Base-by-base conservation (phyloP, 2,329 filamentous ascomycete species). In the Fusarium austroafricanum region DNA sequence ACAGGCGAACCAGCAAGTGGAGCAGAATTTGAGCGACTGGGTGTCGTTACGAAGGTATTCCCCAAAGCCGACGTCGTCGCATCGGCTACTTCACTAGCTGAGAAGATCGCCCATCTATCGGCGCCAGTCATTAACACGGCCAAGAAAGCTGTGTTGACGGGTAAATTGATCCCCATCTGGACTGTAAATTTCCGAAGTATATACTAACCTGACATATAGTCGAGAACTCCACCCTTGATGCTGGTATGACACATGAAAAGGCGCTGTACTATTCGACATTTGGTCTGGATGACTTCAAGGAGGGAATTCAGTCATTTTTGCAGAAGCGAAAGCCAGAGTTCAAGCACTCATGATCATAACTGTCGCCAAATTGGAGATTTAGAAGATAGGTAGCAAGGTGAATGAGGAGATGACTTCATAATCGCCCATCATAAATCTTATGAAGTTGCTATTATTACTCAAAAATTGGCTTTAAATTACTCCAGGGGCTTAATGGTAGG, bases 91-190 rank as follows among this genome's bases (percentile, higher is more conserved):
- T 44, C 44, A 1, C 38, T 68, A 3, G 65, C 61, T 8, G 65
- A 69, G 35, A 69, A 57, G 21, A 61, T 68, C 18, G 61, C 65
- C 7, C 39, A 14, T 33, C 55, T 69, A 1, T 68, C 65, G 3
- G 61, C 39, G 9, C 65, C 65, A 1, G 65, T 69, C 10, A 43
- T 68, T 18, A 56, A 21, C 7, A 66, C 45, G 3, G 65, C 65
- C n/a, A 68, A 68, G 10, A 67, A 69, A 37, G 65, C 65, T 9
- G 65, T 68, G 8, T 42, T 69, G 20, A 67, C 61, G 39, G 47
- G 65, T 67, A 53, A 20, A 52, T 43, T 4, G 6, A 35, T n/a
- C 33, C 15, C 15, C 8, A n/a, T 35, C 15, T n/a, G 33, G 9
- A 17, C 7, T 35, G 15, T 2, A 35, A 35, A 17, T 35, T 35